phyloP scores from a whole-genome alignment of 2,329 filamentous ascomycete species.

The Stromatinia cepivora region DNA sequence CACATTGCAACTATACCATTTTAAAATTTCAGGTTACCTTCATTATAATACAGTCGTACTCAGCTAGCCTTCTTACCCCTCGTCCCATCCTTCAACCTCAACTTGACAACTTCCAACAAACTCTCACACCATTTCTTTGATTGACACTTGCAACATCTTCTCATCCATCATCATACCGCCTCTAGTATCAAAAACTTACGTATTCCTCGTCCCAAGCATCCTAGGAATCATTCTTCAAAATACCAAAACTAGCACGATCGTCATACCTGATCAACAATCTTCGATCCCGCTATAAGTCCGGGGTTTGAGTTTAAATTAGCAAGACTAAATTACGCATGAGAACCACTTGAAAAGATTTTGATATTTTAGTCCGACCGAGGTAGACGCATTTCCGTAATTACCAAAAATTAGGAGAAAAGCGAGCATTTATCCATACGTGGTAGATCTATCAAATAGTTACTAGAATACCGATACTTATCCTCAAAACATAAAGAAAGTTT shows the following conservation, averaged over 20 bases:
- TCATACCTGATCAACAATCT: not conserved
- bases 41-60: not conserved
- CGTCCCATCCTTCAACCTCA: not conserved
- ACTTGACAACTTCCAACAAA: not conserved
- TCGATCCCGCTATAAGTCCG: constrained; percentile 9
- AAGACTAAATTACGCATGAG: not conserved
- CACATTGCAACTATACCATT: not conserved
- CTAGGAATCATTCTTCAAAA: not conserved
- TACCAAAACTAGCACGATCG: constrained; percentile 2
- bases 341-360: constrained; percentile 3
- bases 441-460: not conserved
- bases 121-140: not conserved
- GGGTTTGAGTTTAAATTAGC: constrained; percentile 12
- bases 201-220: not conserved
- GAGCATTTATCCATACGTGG: not conserved
- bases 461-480: not conserved
- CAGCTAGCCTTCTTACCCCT: constrained; percentile 5
- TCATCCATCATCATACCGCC: not conserved
- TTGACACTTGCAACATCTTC: not conserved
- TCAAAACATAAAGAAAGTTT: not conserved
- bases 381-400: constrained; percentile 6
- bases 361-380: constrained; percentile 4
- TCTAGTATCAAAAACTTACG: not conserved
- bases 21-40: not conserved
- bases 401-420: not conserved